These are phyloP conservation scores for Tricharina praecox DNA, from an alignment of 495 filamentous ascomycete genomes.

Conservation along the genomic window DNA sequence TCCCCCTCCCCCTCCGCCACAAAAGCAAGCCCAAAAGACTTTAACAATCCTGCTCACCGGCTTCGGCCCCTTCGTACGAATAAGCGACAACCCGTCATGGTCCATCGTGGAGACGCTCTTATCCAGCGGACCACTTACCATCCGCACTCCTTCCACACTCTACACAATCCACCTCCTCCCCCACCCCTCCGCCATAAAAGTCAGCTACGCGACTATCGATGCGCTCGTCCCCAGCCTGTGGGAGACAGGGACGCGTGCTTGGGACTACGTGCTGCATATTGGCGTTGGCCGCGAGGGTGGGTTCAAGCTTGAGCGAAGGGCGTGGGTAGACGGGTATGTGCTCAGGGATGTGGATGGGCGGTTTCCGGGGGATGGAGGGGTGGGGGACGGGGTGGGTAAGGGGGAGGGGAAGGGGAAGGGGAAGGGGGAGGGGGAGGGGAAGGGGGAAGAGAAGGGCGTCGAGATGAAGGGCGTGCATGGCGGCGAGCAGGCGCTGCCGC, in stretches of 20 bases:
- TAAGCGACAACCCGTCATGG: neutral
- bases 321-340: neutral
- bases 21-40: neutral
- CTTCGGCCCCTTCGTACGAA: neutral
- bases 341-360: constrained; percentile 3
- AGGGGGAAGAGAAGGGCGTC: too few relatives aligned
- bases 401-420: neutral
- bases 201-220: neutral
- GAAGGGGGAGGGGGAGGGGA: too few relatives aligned
- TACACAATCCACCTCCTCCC: neutral
- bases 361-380: neutral
- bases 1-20: neutral
- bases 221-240: neutral
- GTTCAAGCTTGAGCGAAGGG: neutral
- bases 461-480: constrained; percentile 2
- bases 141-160: neutral
- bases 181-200: neutral
- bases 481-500: neutral
- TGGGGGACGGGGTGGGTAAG: neutral
- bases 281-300: constrained; percentile 1
- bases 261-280: constrained; percentile 5
- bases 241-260: neutral
- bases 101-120: neutral
- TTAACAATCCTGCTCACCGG: neutral
- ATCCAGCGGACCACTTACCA: neutral